A percentile compares a stretch with the other conserved stretches of the same genome.
Conservation (phyloP, 2,329 filamentous ascomycete species). For the Fusarium pseudonygamai region DNA sequence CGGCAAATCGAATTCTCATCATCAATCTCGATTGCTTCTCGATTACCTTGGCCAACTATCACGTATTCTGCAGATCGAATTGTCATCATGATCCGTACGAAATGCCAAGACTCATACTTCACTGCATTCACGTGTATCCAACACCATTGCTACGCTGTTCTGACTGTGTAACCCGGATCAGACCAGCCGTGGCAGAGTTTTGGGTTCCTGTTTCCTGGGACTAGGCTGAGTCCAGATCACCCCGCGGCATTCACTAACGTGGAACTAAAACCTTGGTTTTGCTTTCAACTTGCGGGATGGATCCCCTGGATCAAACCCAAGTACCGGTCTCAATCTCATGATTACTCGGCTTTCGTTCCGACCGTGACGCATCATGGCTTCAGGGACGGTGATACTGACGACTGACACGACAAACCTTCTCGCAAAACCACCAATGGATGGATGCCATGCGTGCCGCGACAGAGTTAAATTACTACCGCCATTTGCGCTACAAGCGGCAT, state of each 20-base stretch:
- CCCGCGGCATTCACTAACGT: conserved; percentile 32
- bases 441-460: background rate
- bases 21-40: conserved; percentile 10
- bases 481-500: conserved; percentile 4
- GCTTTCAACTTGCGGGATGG: background rate
- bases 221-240: conserved; percentile 26
- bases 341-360: conserved; percentile 2
- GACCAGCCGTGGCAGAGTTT: conserved; percentile 15
- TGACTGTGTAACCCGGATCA: background rate
- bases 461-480: background rate
- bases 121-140: background rate
- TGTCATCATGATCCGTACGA: background rate
- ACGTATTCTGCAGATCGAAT: conserved; percentile 7
- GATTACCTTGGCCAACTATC: conserved; percentile 3
- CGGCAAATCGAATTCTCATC: conserved; percentile 3
- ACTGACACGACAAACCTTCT: background rate
- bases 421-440: background rate
- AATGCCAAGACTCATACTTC: background rate
- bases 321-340: background rate
- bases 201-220: background rate
- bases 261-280: conserved; percentile 17
- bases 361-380: background rate
- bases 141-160: background rate
- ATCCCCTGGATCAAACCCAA: conserved; percentile 2
- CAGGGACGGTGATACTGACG: background rate